Evolutionary conservation across 2,329 filamentous ascomycete species (phyloP).

Genomic region (Exophiala dermatitidis): DNA sequence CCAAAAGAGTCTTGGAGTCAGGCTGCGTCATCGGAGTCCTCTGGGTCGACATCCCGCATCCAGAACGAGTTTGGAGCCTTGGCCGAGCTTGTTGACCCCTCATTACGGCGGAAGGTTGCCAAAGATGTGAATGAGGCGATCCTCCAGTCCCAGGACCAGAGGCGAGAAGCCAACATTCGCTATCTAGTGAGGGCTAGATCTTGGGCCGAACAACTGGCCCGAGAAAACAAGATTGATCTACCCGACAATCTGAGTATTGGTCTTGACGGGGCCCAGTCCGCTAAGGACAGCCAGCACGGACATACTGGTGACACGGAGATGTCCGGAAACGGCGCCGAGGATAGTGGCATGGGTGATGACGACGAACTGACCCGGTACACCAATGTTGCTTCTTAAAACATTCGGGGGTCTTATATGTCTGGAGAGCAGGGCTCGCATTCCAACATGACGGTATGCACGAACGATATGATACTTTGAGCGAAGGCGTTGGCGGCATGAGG

Average conservation of each 20-base stretch:
- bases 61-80: constrained; percentile 43
- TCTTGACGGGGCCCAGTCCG: constrained; percentile 29
- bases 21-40: constrained; percentile 34
- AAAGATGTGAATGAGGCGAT: constrained; percentile 85
- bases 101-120: constrained; percentile 75
- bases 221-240: constrained; percentile 40
- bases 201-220: constrained; percentile 66
- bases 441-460: not conserved
- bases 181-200: constrained; percentile 72
- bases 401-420: not conserved
- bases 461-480: constrained; percentile 3
- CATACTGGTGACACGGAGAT: constrained; percentile 25
- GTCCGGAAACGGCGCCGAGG: constrained; percentile 21
- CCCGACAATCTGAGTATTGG: constrained; percentile 42
- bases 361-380: constrained; percentile 20
- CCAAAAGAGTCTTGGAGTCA: constrained; percentile 61
- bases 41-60: constrained; percentile 11
- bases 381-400: constrained; percentile 13
- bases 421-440: not conserved
- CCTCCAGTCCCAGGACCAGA: constrained; percentile 61
- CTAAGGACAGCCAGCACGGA: constrained; percentile 17
- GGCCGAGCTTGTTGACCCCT: constrained; percentile 67
- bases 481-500: constrained; percentile 3
- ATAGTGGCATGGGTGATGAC: constrained; percentile 5
- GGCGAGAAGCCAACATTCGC: constrained; percentile 73